Base-by-base conservation (phyloP, 1,284 basidiomycete species). In the Spongispora temasekensis region DNA sequence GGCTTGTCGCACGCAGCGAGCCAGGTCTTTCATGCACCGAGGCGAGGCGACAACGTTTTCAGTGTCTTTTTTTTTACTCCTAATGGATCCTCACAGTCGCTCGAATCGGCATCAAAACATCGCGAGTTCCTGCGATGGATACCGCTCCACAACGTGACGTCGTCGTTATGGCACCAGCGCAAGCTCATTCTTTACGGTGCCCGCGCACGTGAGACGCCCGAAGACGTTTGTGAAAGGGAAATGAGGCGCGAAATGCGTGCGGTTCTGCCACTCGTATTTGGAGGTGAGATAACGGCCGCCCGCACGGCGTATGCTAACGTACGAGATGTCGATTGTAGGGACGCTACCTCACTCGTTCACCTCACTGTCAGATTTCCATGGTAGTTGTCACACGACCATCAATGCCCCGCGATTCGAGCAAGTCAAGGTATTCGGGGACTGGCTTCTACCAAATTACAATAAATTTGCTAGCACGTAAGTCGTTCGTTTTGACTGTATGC, bases 1-100 rank as follows among this genome's bases (percentile, higher is more conserved):
- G 91, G 28, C 81, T 97, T 25, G 88, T 96, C 58, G 92, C 94
- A 2, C 83, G 92, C 27, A 91, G 93, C 8, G 91, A 93, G 68
- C 68, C 73, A 1, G 88, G 86, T 7, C 71, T 91, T 52, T 81
- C 81, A 3, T 79, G 75, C 63, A 73, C 73, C n/a, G 81, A 86
- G 71, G 88, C 87, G 63, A 31, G 78, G 51, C 12, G 35, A 28
- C 48, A 19, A 28, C 25, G 15, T 1, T 12, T 21, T 1, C 19
- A 5, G n/a, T 46, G 30, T 58, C n/a, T 9, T 40, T 56, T 15
- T 17, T 27, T 9, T 40, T 56, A 15, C 17, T 27, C 48, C 30
- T 63, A 44, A 64, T 53, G 2, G 21, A 23, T 21, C 37, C 3
- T 13, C 23, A 57, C n/a, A 76, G 71, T 59, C 70, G 6, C 55